These are phyloP conservation scores for Drosera capensis DNA, from an alignment of 148 eudicot genomes.

Conservation along the genomic window DNA sequence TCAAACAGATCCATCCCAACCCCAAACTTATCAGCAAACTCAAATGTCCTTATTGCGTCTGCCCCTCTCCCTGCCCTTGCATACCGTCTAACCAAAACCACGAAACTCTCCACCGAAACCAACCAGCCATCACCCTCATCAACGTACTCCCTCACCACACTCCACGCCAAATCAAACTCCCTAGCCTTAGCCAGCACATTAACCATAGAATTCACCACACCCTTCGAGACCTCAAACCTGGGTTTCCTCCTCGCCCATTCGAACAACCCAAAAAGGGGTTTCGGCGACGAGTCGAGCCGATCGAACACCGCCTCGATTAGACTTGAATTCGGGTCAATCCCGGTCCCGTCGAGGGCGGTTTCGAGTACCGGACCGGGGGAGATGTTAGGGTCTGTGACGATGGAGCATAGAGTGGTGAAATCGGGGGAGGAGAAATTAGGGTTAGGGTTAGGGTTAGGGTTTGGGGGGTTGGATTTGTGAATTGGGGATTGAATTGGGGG, in stretches of 20 bases:
- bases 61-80: constrained; percentile 42
- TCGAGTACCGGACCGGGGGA: constrained; percentile 24
- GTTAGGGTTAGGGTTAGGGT: constrained; percentile 17
- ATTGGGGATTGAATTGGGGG: no score
- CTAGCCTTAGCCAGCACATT: constrained; percentile 44
- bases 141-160: constrained; percentile 21
- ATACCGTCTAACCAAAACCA: constrained; percentile 48
- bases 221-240: constrained; percentile 14
- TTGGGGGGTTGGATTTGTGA: no score
- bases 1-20: constrained; percentile 25
- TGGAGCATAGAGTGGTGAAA: constrained; percentile 20
- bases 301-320: constrained; percentile 27
- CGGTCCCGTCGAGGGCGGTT: constrained; percentile 19
- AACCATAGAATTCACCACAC: constrained; percentile 41
- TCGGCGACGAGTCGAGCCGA: constrained; percentile 37
- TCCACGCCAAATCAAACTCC: constrained; percentile 47
- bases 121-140: constrained; percentile 16
- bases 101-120: constrained; percentile 31
- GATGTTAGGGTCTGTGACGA: constrained; percentile 23
- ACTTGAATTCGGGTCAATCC: constrained; percentile 16
- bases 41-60: constrained; percentile 32
- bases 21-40: constrained; percentile 25
- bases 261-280: constrained; percentile 29
- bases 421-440: constrained; percentile 16
- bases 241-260: constrained; percentile 46